Evolutionary conservation across 768 basidiomycete genomes (phyloP), one percentile per base, ranked within the genome.

Genomic region (Boletus eberwhitei): DNA sequence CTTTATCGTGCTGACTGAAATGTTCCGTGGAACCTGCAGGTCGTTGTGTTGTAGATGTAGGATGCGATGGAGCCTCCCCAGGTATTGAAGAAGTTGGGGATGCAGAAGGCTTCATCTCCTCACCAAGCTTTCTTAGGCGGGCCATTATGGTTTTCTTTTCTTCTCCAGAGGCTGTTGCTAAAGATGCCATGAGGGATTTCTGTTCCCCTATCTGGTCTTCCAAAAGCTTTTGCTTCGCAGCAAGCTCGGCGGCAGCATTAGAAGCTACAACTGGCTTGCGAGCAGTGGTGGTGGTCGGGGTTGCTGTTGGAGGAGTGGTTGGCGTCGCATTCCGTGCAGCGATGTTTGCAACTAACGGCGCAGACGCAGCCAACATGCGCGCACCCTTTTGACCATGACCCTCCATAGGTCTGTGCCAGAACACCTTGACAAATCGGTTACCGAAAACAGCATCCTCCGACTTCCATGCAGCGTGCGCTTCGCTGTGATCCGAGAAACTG

Each of bases 351-450:
- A 96, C 78, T 11, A 90, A 63, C 2, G 85, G 80, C 8, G 90
- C 91, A 29, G 88, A 90, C 5, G 89, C 90, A 14, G 89, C 92
- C 54, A 98, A 73, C 76, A 87, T 82, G 59, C 87, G 80, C 45
- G 83, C 75, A 2, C 94, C 94, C 17, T 76, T 78, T 58, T 84
- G 85, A 8, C 94, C 94, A 63, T 94, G 90, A 0, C 95, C 94
- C 50, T 90, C 90, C 84, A 94, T 83, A 8, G 93, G 93, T 54
- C 89, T 80, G 72, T 96, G 93, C 93, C 95, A 97, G 64, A 96
- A 92, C 34, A 97, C 79, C 72, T 95, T 96, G 60, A 97, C 94
- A 69, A 97, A 97, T 47, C 95, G 84, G 62, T 94, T 95, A 12
- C 84, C 85, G 64, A 97, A 97, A 14, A 97, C 88, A n/a, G 94